Conservation (phyloP, 306 rosid species). For the Ormosia emarginata region DNA sequence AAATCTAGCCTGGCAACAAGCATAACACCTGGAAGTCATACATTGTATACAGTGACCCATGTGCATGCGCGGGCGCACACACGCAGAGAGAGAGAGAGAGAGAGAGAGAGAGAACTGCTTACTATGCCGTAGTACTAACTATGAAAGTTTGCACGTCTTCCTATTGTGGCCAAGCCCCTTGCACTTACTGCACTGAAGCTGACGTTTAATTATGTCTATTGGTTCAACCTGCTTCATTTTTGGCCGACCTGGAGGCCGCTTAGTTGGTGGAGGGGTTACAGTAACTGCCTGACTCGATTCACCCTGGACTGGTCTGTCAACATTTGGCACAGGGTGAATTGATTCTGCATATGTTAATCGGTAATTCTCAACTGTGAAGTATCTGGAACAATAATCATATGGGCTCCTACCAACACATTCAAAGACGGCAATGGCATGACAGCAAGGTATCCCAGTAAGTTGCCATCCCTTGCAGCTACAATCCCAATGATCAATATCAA, state of each 20-base stretch:
- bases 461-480: conserved; percentile 96
- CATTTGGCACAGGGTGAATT: conserved; percentile 75
- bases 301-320: conserved; percentile 51
- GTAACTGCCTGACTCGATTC: conserved; percentile 39
- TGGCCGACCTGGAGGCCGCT: conserved; percentile 94
- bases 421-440: conserved; percentile 84
- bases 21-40: neutral
- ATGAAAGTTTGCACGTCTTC: conserved; percentile 77
- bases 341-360: conserved; percentile 66
- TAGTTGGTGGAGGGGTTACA: conserved; percentile 94
- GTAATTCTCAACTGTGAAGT: conserved; percentile 71
- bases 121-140: conserved; percentile 25
- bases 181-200: conserved; percentile 94
- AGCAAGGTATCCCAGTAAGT: conserved; percentile 84
- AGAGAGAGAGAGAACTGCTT: conserved; percentile 15
- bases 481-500: conserved; percentile 79
- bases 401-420: conserved; percentile 61
- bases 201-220: conserved; percentile 75
- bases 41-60: neutral
- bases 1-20: neutral
- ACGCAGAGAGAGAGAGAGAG: neutral
- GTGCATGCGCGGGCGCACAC: neutral
- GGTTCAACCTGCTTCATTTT: conserved; percentile 68
- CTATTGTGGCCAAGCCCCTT: conserved; percentile 97
- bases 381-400: conserved; percentile 81